Percentiles rank a stretch among this genome's conserved stretches.
Conservation (phyloP, 2,329 filamentous ascomycete genomes). For the Ophiostoma perfectum region DNA sequence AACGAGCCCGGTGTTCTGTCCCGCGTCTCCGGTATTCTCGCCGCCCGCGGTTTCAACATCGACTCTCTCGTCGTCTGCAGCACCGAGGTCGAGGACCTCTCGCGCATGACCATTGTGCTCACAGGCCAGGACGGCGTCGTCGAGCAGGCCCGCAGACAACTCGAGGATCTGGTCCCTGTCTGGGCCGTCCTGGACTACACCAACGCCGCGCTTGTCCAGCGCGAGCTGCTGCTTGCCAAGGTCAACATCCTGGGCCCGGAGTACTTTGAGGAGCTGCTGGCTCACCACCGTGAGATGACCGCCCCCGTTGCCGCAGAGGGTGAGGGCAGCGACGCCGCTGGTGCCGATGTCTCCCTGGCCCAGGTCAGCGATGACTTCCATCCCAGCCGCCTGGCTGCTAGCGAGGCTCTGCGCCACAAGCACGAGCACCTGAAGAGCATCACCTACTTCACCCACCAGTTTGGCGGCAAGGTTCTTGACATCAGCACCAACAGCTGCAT, state of each 20-base stretch:
- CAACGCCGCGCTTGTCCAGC: slow-evolving; percentile 83
- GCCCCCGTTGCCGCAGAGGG: slow-evolving; percentile 34
- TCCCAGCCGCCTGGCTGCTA: slow-evolving; percentile 76
- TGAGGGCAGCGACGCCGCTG: slow-evolving; percentile 40
- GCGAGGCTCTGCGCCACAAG: slow-evolving; percentile 89
- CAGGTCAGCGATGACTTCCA: slow-evolving; percentile 68
- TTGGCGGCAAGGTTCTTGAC: slow-evolving; percentile 93
- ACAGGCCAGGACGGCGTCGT: slow-evolving; percentile 95
- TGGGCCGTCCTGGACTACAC: slow-evolving; percentile 99
- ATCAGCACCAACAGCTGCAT: slow-evolving; percentile 99
- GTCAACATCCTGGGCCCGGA: slow-evolving; percentile 94
- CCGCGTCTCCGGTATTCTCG: slow-evolving; percentile 91
- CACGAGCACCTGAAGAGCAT: slow-evolving; percentile 96
- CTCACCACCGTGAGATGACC: slow-evolving; percentile 88
- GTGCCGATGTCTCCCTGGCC: slow-evolving; percentile 40
- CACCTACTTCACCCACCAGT: slow-evolving; percentile 94
- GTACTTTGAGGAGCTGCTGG: slow-evolving; percentile 94
- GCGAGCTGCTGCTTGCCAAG: slow-evolving; percentile 91
- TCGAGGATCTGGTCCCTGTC: slow-evolving; percentile 94
- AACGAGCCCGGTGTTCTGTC: slow-evolving; percentile 98
- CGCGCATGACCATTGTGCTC: slow-evolving; percentile 97
- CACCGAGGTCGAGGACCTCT: slow-evolving; percentile 93
- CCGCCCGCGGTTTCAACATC: slow-evolving; percentile 97
- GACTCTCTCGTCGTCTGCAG: slow-evolving; percentile 96
- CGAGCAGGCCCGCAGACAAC: slow-evolving; percentile 89